Conservation (phyloP, 2,329 filamentous ascomycete genomes). For the Apiospora sp. region DNA sequence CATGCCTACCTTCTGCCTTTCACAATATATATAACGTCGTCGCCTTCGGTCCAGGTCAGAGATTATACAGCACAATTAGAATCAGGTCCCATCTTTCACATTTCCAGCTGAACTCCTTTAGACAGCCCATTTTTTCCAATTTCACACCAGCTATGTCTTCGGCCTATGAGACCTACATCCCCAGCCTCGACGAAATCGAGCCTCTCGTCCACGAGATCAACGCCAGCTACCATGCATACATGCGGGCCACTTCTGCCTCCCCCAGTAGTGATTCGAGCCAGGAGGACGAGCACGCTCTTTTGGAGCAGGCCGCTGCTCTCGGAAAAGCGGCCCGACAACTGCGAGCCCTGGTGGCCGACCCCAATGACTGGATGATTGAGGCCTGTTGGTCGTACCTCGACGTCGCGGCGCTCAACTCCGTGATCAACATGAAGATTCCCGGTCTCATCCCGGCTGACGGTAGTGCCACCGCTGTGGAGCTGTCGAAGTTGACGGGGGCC, state of each 20-base stretch:
- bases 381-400: neutral
- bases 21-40: neutral
- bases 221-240: neutral
- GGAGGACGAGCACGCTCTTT: neutral
- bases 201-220: neutral
- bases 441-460: neutral
- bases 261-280: neutral
- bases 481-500: neutral
- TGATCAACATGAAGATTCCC: neutral
- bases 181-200: neutral
- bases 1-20: neutral
- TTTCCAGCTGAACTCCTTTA: neutral
- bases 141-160: neutral
- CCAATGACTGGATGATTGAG: constrained; percentile 4
- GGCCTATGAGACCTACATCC: neutral
- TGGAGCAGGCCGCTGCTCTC: neutral
- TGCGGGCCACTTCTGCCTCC: neutral
- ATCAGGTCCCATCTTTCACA: neutral
- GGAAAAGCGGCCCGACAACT: neutral
- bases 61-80: neutral
- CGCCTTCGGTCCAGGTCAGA: too few relatives aligned
- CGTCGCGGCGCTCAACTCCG: neutral
- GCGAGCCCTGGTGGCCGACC: neutral
- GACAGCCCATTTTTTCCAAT: fast-evolving
- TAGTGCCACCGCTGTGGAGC: neutral